These are phyloP conservation scores for Forsythia viridissima DNA, from an alignment of 257 asterid genomes.

Conservation along the genomic window DNA sequence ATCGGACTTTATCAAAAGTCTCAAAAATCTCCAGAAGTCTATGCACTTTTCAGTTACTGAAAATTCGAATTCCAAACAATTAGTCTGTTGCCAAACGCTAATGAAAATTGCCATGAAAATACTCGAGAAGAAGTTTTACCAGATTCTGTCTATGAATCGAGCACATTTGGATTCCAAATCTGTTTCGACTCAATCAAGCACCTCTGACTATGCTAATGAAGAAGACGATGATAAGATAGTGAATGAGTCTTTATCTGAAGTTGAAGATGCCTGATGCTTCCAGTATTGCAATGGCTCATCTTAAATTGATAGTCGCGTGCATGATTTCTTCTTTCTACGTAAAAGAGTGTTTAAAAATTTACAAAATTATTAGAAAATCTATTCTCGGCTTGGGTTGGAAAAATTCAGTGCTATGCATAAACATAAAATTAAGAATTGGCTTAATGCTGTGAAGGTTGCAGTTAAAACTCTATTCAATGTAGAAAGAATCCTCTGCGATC, in stretches of 20 bases:
- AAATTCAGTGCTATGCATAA: conserved; percentile 35
- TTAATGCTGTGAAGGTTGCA: conserved; percentile 45
- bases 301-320: conserved; percentile 15
- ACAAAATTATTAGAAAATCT: conserved; percentile 45
- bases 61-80: conserved; percentile 31
- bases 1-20: no score
- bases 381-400: conserved; percentile 38
- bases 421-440: conserved; percentile 43
- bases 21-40: conserved; percentile 23
- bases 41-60: conserved; percentile 38
- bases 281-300: conserved; percentile 16
- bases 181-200: conserved; percentile 21
- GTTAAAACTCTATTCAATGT: conserved; percentile 63
- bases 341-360: conserved; percentile 34
- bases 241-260: conserved; percentile 29
- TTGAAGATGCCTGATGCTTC: conserved; percentile 39
- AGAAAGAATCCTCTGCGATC: conserved; percentile 66
- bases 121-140: conserved; percentile 17
- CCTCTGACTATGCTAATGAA: conserved; percentile 25
- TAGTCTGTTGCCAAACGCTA: conserved; percentile 24
- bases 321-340: conserved; percentile 15
- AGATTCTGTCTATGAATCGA: conserved; percentile 14
- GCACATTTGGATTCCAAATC: conserved; percentile 20
- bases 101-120: conserved; percentile 18
- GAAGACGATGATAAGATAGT: conserved; percentile 20